Evolutionary conservation across 306 rosid species (phyloP).

Genomic region (Geum urbanum): DNA sequence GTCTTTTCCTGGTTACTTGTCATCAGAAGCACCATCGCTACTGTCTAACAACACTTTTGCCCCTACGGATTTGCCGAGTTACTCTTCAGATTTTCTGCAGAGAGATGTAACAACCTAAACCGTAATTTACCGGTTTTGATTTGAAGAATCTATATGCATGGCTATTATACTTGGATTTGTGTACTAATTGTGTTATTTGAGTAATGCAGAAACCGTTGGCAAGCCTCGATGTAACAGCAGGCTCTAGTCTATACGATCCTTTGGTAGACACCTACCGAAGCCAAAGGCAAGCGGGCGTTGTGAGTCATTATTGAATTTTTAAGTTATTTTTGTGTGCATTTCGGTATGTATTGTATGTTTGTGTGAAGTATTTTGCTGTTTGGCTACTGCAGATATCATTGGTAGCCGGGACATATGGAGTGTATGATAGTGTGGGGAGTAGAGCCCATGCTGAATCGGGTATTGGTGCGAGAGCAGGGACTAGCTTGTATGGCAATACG

Average conservation of each 20-base stretch:
- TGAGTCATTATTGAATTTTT: no score
- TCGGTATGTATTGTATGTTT: no score
- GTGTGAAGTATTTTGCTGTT: conserved; percentile 2
- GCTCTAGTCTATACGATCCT: no score
- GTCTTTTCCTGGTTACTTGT: conserved; percentile 43
- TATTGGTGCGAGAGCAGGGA: not conserved
- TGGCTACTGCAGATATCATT: conserved; percentile 32
- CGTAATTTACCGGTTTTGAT: not conserved
- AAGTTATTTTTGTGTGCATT: not conserved
- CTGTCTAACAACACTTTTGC: conserved; percentile 30
- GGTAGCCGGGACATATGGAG: conserved; percentile 28
- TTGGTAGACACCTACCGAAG: no score
- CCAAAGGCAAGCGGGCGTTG: no score
- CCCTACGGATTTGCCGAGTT: conserved; percentile 29
- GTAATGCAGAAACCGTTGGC: no score
- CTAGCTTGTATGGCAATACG: not conserved
- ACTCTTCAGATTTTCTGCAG: conserved; percentile 40
- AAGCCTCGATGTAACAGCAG: no score
- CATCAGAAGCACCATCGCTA: conserved; percentile 43
- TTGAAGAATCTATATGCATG: no score
- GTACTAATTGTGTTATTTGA: no score
- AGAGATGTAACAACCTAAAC: conserved; percentile 41
- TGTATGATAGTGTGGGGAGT: not conserved
- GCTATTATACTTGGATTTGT: no score
- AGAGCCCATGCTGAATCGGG: not conserved